These are phyloP conservation scores for Stephania cephalantha DNA, from an alignment of 164 flowering plant species.

Conservation along the genomic window DNA sequence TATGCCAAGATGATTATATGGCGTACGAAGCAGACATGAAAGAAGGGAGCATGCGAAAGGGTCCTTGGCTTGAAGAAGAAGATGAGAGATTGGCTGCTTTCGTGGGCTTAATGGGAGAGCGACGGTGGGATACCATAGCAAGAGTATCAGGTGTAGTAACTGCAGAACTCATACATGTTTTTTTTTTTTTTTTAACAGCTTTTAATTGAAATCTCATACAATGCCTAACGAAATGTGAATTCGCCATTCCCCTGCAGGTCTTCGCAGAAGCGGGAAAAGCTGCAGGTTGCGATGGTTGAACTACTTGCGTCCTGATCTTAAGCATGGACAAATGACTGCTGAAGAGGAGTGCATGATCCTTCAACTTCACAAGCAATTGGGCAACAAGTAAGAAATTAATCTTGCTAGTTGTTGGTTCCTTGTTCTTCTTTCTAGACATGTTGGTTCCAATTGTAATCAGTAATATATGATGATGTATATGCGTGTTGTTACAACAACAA, in stretches of 20 bases:
- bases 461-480: neutral
- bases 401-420: neutral
- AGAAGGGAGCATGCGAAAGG: conserved; percentile 40
- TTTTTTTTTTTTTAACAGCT: no score
- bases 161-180: neutral
- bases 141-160: conserved; percentile 43
- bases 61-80: conserved; percentile 72
- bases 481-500: conserved; percentile 18
- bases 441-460: neutral
- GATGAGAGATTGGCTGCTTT: conserved; percentile 36
- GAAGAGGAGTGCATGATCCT: conserved; percentile 51
- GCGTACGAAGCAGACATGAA: conserved; percentile 25
- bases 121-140: conserved; percentile 64
- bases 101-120: conserved; percentile 45
- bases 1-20: conserved; percentile 4
- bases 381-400: conserved; percentile 51
- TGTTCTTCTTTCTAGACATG: neutral
- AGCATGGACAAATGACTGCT: conserved; percentile 41
- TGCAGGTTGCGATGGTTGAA: conserved; percentile 81
- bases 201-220: neutral
- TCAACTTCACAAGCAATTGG: conserved; percentile 62
- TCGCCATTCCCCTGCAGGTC: conserved; percentile 31
- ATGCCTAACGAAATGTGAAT: neutral
- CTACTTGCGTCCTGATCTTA: conserved; percentile 62
- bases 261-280: conserved; percentile 73